These are phyloP conservation scores for Telopea speciosissima DNA, from an alignment of 177 flowering plant genomes.

Conservation along the genomic window DNA sequence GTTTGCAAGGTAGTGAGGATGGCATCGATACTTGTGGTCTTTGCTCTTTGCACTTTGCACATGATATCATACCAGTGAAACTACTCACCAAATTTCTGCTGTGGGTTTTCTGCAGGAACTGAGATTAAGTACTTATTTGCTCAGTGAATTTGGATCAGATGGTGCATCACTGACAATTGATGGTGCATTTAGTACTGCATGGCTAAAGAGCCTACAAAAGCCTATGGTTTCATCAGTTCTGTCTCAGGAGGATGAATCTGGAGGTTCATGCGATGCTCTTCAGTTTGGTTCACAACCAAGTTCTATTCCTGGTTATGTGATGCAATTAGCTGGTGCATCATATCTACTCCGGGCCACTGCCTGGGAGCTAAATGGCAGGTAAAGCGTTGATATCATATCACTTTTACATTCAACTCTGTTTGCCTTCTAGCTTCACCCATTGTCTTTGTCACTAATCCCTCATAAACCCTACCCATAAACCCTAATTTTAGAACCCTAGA, in stretches of 20 bases:
- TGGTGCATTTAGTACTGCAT: constrained; percentile 69
- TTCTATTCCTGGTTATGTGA: constrained; percentile 71
- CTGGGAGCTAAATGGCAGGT: constrained; percentile 98
- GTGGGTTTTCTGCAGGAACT: constrained; percentile 49
- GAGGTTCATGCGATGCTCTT: constrained; percentile 29
- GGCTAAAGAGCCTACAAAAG: constrained; percentile 72
- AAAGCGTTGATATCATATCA: neutral
- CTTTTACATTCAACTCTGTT: too few species aligned
- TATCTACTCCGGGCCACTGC: constrained; percentile 76
- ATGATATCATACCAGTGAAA: neutral
- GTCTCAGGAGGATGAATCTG: constrained; percentile 42
- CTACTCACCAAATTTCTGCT: neutral
- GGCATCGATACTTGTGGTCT: neutral
- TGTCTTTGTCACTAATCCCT: too few species aligned
- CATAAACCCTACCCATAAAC: too few species aligned
- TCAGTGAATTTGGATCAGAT: constrained; percentile 65
- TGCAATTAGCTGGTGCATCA: constrained; percentile 81
- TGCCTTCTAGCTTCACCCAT: too few species aligned
- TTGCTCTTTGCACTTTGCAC: neutral
- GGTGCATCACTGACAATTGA: constrained; percentile 50
- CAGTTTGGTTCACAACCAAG: constrained; percentile 61
- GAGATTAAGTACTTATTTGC: constrained; percentile 65
- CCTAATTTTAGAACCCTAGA: too few species aligned
- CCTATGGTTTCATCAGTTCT: constrained; percentile 45
- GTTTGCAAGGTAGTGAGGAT: constrained; percentile 69